These are phyloP conservation scores for Clonostachys rosea DNA, from an alignment of 2,329 filamentous ascomycete species.

Conservation along the genomic window DNA sequence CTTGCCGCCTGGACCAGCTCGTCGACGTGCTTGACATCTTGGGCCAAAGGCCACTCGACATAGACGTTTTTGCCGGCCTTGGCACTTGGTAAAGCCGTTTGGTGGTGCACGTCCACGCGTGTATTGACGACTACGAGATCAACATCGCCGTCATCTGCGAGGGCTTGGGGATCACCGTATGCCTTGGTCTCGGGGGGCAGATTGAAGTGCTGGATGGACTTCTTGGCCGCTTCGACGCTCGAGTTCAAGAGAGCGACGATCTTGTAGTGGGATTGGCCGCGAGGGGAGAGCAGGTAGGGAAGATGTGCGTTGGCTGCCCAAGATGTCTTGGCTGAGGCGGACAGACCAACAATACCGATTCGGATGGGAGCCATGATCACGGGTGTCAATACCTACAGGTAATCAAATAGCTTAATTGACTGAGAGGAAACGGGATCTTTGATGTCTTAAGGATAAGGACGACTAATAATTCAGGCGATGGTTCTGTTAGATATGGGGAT, in stretches of 20 bases:
- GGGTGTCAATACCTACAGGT: neutral
- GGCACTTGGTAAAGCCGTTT: conserved; percentile 37
- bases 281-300: conserved; percentile 49
- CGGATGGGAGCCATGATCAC: conserved; percentile 9
- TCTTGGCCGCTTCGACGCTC: conserved; percentile 32
- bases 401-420: neutral
- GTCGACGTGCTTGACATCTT: conserved; percentile 29
- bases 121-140: conserved; percentile 52
- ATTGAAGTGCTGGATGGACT: conserved; percentile 34
- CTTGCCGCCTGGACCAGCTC: conserved; percentile 31
- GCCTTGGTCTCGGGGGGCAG: conserved; percentile 33
- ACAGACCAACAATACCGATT: conserved; percentile 34
- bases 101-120: conserved; percentile 46
- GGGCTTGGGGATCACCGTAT: conserved; percentile 42
- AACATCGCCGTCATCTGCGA: conserved; percentile 43
- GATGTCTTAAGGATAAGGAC: too few relatives aligned
- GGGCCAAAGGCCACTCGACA: conserved; percentile 54
- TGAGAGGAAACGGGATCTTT: neutral
- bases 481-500: too few relatives aligned
- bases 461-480: too few relatives aligned
- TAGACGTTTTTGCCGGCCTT: conserved; percentile 47
- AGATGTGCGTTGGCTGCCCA: conserved; percentile 55
- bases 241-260: conserved; percentile 51
- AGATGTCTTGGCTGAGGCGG: conserved; percentile 39
- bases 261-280: conserved; percentile 32